Conservation (phyloP, 768 basidiomycete species). For the Trametes villosa region DNA sequence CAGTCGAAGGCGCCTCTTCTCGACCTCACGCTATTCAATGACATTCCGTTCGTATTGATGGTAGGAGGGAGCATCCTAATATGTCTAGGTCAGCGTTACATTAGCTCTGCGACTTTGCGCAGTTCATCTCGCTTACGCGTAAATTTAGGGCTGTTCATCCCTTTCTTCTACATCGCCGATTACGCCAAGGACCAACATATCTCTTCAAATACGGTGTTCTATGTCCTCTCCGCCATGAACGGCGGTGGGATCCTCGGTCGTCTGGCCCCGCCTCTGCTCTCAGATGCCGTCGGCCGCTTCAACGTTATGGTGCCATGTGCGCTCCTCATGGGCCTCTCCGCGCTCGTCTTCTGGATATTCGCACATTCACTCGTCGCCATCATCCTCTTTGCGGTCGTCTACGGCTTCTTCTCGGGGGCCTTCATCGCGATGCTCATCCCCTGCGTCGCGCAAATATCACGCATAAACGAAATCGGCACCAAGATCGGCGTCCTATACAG, state of each 20-base stretch:
- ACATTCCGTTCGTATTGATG: slow-evolving; percentile 58
- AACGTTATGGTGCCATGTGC: slow-evolving; percentile 69
- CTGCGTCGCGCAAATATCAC: slow-evolving; percentile 72
- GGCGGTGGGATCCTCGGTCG: slow-evolving; percentile 70
- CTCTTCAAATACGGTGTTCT: slow-evolving; percentile 47
- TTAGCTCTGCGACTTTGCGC: not conserved
- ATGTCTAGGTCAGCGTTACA: slow-evolving; percentile 52
- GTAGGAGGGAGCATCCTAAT: slow-evolving; percentile 58
- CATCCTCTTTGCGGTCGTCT: slow-evolving; percentile 55
- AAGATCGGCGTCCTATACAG: slow-evolving; percentile 69
- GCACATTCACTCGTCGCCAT: slow-evolving; percentile 45
- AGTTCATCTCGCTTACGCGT: not conserved
- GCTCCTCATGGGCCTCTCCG: slow-evolving; percentile 63
- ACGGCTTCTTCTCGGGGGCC: slow-evolving; percentile 69
- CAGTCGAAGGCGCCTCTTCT: slow-evolving; percentile 26
- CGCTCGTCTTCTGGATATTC: slow-evolving; percentile 62
- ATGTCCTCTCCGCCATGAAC: slow-evolving; percentile 68
- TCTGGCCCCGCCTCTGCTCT: slow-evolving; percentile 64
- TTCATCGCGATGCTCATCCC: slow-evolving; percentile 71
- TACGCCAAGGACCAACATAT: slow-evolving; percentile 52
- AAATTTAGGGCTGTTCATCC: slow-evolving; percentile 66
- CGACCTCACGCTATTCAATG: slow-evolving; percentile 42
- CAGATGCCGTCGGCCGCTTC: slow-evolving; percentile 68
- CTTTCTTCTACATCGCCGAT: slow-evolving; percentile 72
- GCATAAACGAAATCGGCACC: slow-evolving; percentile 56